Percentiles rank a stretch among this genome's conserved stretches.
These are phyloP conservation scores for Sporisorium graminicola DNA, from an alignment of 1,284 basidiomycete genomes.

Conservation along the genomic window DNA sequence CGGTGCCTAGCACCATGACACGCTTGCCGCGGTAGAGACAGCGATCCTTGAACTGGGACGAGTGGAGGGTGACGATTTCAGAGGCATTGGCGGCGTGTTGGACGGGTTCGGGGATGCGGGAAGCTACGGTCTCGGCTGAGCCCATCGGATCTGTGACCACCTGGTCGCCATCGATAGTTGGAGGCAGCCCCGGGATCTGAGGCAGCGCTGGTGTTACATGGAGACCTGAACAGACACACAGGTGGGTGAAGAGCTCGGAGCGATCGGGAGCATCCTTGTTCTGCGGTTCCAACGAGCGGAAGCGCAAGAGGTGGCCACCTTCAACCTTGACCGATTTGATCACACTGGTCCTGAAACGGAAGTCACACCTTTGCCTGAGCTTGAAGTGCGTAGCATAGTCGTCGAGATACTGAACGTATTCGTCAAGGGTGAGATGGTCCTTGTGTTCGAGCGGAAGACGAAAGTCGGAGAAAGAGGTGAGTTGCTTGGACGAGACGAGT, in stretches of 20 bases:
- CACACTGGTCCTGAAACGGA: slow-evolving; percentile 45
- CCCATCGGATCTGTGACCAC: slow-evolving; percentile 32
- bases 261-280: slow-evolving; percentile 2
- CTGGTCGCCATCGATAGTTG: slow-evolving; percentile 38
- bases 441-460: slow-evolving; percentile 74
- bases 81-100: slow-evolving; percentile 34
- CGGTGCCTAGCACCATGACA: slow-evolving; percentile 67
- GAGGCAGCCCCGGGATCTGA: slow-evolving; percentile 52
- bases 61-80: slow-evolving; percentile 56
- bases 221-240: slow-evolving; percentile 58
- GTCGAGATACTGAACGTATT: slow-evolving; percentile 76
- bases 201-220: slow-evolving; percentile 56
- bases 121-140: slow-evolving; percentile 21
- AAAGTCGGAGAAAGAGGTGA: slow-evolving; percentile 78
- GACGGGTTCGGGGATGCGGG: slow-evolving; percentile 32
- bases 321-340: slow-evolving; percentile 44
- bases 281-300: slow-evolving; percentile 1
- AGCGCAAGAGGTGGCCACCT: slow-evolving; percentile 37
- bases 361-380: slow-evolving; percentile 65
- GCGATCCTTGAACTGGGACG: slow-evolving; percentile 59
- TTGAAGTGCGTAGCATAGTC: slow-evolving; percentile 74
- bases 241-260: slow-evolving; percentile 48
- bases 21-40: slow-evolving; percentile 53
- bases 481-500: slow-evolving; percentile 76
- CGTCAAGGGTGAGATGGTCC: slow-evolving; percentile 75